Evolutionary conservation across 164 flowering plant species (phyloP), one percentile per base, ranked within the genome.

Genomic region (Malania oleifera): DNA sequence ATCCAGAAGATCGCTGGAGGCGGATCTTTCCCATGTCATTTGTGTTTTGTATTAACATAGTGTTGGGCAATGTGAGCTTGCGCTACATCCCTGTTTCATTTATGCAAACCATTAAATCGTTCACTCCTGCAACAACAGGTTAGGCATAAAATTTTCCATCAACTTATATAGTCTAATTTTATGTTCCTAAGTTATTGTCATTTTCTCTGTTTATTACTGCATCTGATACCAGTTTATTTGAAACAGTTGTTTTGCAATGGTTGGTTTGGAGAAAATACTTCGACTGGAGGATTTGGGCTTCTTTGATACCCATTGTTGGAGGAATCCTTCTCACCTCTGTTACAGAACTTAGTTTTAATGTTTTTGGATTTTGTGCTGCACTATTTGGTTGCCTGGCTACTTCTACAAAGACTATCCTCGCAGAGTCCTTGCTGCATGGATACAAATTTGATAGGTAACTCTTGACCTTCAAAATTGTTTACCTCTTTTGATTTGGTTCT

Each of bases 91-190:
- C 98, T 41, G 98, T 92, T 49, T 92, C 98, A 23, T 92, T 92
- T 67, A 92, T 92, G 98, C 98, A 92, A 73, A 92, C 98, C 9
- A 89, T 92, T 55, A 92, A 92, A 74, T 92, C 98, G 0, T 92
- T 92, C 67, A 92, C 96, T 62, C 98, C 98, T 61, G 98, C 98
- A 65, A 92, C 98, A 53, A 92, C 98, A 80, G 98, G 98, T 92
- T 50, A 63, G 82, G 19, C 57, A 61, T 14, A 24, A 5, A 52
- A 22, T 20, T 39, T 10, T 10, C 3, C 45, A 12, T 22, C 12
- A 3, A 23, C 11, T 6, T 37, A 41, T 22, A 37, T 23, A 43
- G 18, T 51, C 3, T 46, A 11, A 5, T 26, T 23, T 54, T 25
- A 38, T 29, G 7, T 52, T 17, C 12, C 19, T 18, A 56, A n/a